Evolutionary conservation across 1,284 basidiomycete species (phyloP).

Genomic region (Spongispora temasekensis): DNA sequence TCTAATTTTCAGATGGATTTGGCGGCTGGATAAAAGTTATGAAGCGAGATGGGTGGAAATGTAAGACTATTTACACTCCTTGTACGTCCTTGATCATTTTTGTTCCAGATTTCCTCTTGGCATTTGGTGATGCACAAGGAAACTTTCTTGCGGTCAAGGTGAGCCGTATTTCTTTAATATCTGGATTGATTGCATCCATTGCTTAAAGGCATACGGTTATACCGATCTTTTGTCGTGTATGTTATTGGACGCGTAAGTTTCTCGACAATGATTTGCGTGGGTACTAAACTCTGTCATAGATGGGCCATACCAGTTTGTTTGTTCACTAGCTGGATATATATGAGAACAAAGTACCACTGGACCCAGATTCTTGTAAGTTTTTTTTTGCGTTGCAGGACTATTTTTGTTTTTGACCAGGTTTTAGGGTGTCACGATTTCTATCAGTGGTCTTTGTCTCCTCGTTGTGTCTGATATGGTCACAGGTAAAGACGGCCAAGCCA

Average conservation of each 20-base stretch:
- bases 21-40: constrained; percentile 76
- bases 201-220: constrained; percentile 69
- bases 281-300: constrained; percentile 35
- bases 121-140: constrained; percentile 77
- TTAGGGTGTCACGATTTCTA: constrained; percentile 71
- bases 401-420: not conserved
- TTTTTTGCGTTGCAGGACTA: not conserved
- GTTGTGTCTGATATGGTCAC: constrained; percentile 72
- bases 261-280: not conserved
- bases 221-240: constrained; percentile 85
- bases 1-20: constrained; percentile 61
- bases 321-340: constrained; percentile 76
- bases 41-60: constrained; percentile 80
- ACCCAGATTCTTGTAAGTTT: constrained; percentile 67
- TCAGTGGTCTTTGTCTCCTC: constrained; percentile 73
- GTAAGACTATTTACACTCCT: constrained; percentile 37
- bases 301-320: constrained; percentile 88
- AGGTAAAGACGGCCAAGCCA: constrained; percentile 64
- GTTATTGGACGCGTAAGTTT: constrained; percentile 79
- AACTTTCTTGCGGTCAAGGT: constrained; percentile 83
- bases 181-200: not conserved
- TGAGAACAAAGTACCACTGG: constrained; percentile 79
- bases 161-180: constrained; percentile 1
- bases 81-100: not conserved
- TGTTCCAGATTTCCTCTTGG: constrained; percentile 67